Percentiles rank a stretch among this genome's conserved stretches.
phyloP scores from a whole-genome alignment of 148 eudicot species.

The Heliamphora exappendiculata region DNA sequence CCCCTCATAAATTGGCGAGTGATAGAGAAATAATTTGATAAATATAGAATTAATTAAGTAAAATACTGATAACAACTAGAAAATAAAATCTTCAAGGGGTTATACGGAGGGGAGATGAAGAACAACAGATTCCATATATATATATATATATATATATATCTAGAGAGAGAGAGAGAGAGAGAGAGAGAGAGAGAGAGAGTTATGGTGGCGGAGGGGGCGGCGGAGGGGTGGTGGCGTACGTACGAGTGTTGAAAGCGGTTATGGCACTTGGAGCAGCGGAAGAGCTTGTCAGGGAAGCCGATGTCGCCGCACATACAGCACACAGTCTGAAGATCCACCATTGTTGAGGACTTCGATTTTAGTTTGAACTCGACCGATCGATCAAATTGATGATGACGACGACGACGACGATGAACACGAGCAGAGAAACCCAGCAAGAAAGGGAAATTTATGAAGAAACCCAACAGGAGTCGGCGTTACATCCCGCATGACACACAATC shows the following conservation, averaged over 20 bases:
- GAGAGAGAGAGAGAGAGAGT: not conserved
- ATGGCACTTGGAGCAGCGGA: conserved; percentile 54
- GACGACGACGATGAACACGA: too few relatives aligned
- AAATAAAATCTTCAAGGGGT: too few relatives aligned
- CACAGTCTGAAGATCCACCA: conserved; percentile 50
- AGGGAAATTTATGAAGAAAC: conserved; percentile 11
- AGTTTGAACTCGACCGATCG: too few relatives aligned
- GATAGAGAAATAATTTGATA: too few relatives aligned
- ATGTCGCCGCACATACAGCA: conserved; percentile 66
- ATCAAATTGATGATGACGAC: too few relatives aligned
- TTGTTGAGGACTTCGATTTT: too few relatives aligned
- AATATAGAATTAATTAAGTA: too few relatives aligned
- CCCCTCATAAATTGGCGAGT: too few relatives aligned
- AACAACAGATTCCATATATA: too few relatives aligned
- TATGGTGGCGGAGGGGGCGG: too few relatives aligned
- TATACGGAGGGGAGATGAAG: too few relatives aligned
- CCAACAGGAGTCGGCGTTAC: conserved; percentile 22
- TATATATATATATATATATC: not conserved
- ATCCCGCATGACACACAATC: not conserved
- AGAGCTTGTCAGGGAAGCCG: conserved; percentile 62
- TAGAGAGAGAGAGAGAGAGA: not conserved
- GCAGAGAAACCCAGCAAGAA: not conserved
- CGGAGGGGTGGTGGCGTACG: not conserved
- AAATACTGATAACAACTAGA: too few relatives aligned
- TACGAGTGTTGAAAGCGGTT: conserved; percentile 68